Base-by-base conservation (phyloP, 1,139 yeast species). In the Debaryomyces fabryi region DNA sequence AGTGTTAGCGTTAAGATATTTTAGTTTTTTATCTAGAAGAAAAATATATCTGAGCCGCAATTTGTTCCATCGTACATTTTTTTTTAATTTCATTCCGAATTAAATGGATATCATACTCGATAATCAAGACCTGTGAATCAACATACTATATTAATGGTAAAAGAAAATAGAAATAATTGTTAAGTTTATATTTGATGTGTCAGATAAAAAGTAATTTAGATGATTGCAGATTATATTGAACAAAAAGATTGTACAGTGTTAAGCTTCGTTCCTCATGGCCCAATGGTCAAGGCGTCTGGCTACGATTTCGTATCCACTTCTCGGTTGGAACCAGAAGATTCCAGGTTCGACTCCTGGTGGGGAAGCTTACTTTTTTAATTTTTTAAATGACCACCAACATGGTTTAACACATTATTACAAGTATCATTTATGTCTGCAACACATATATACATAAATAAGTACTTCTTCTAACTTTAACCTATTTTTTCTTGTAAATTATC, bases 331-430 rank as follows among this genome's bases (percentile, higher is more conserved):
- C 90, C 90, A 85, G 89, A 83, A 85, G 91, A 85, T 84, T 85
- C 90, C 89, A 85, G 92, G 91, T 86, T 86, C 91, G 89, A 86
- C 86, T 85, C 91, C 91, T 85, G 90, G 90, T 86, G 91, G 89
- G 91, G 91, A 85, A 85, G 91, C 78, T 76, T 69, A 54, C 62
- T 67, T 74, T 78, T 74, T 59, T 34, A 5, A 5, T 2, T 30
- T 29, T 15, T 32, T n/a, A 9, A 2, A 4, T 32, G 24, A 7
- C 18, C 9, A 15, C 16, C 2, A 15, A 4, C 1, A 32, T 32
- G 12, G 6, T 15, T 1, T 32, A 9, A 27, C 12, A 27, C 13
- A n/a, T n/a, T 9, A 27, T 27, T 12, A 27, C n/a, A 12, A 7
- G n/a, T 27, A 4, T 12, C 12, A 4, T 4, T 9, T 24, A 24